Evolutionary conservation across 2,329 filamentous ascomycete genomes (phyloP).

Genomic region (Trichophyton schoenleinii): DNA sequence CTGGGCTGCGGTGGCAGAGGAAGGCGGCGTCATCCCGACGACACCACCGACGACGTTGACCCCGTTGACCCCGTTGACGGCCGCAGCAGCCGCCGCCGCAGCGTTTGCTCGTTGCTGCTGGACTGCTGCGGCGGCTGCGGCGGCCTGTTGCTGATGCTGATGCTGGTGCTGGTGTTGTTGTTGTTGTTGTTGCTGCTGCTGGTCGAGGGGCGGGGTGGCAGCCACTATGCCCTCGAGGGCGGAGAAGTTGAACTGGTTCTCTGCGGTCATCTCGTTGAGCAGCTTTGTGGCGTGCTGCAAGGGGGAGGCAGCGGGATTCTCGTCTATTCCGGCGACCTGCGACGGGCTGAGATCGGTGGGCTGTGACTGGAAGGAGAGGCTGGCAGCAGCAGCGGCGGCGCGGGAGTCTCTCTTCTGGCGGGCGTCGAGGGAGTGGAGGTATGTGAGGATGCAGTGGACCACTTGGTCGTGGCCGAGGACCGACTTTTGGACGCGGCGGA

Average conservation of each 20-base stretch:
- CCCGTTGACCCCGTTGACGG: conserved; percentile 15
- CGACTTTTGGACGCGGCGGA: conserved; percentile 55
- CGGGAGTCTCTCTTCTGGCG: conserved; percentile 52
- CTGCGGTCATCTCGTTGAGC: conserved; percentile 51
- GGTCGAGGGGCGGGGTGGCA: conserved; percentile 45
- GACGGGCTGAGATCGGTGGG: conserved; percentile 32
- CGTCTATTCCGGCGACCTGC: conserved; percentile 40
- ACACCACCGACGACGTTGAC: neutral
- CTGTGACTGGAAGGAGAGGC: conserved; percentile 31
- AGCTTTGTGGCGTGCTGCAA: conserved; percentile 56
- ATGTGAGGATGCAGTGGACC: conserved; percentile 59
- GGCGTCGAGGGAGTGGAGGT: conserved; percentile 51
- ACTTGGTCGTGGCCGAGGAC: conserved; percentile 60
- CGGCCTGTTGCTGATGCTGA: too few species aligned
- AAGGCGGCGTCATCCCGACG: conserved; percentile 21
- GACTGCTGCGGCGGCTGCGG: too few species aligned
- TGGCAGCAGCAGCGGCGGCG: conserved; percentile 19
- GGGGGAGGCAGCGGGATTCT: conserved; percentile 54
- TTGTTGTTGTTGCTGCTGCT: conserved; percentile 25
- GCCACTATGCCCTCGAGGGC: conserved; percentile 52
- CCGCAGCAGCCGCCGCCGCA: too few species aligned
- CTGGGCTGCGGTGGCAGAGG: conserved; percentile 20
- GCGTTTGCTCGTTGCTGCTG: too few species aligned
- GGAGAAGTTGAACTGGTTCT: conserved; percentile 51
- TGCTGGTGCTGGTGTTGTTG: conserved; percentile 17